A percentile compares a stretch with the other conserved stretches of the same genome.
These are phyloP conservation scores for Helianthus annuus DNA, from an alignment of 129 eudicot genomes.

Conservation along the genomic window DNA sequence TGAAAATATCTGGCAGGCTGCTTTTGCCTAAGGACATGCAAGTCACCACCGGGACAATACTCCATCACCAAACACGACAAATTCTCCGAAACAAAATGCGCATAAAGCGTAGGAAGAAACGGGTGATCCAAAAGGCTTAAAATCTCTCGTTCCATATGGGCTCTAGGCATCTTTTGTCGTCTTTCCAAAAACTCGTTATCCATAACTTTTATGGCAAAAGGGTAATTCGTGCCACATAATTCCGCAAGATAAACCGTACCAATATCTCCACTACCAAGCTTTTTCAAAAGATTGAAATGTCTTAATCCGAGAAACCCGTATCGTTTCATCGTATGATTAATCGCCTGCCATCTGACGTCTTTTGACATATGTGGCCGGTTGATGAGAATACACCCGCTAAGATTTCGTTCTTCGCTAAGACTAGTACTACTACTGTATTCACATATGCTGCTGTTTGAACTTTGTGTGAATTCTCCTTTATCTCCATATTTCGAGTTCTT, in stretches of 20 bases:
- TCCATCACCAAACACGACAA: constrained; percentile 95
- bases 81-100: constrained; percentile 89
- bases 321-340: constrained; percentile 55
- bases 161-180: constrained; percentile 86
- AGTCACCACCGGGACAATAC: constrained; percentile 98
- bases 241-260: constrained; percentile 98
- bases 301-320: constrained; percentile 73
- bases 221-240: constrained; percentile 67
- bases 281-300: constrained; percentile 80
- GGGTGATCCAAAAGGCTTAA: constrained; percentile 93
- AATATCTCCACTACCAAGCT: constrained; percentile 94
- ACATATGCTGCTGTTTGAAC: constrained; percentile 84
- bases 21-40: constrained; percentile 92
- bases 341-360: constrained; percentile 84
- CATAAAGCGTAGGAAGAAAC: constrained; percentile 91
- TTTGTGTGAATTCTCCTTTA: constrained; percentile 72
- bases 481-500: constrained; percentile 48
- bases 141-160: constrained; percentile 94
- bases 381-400: constrained; percentile 59
- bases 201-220: constrained; percentile 94
- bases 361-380: constrained; percentile 93
- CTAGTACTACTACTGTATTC: constrained; percentile 87
- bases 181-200: constrained; percentile 88
- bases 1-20: constrained; percentile 90
- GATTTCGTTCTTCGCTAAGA: constrained; percentile 86